Base-by-base conservation (phyloP, 2,329 filamentous ascomycete species). In the Fusarium temperatum region DNA sequence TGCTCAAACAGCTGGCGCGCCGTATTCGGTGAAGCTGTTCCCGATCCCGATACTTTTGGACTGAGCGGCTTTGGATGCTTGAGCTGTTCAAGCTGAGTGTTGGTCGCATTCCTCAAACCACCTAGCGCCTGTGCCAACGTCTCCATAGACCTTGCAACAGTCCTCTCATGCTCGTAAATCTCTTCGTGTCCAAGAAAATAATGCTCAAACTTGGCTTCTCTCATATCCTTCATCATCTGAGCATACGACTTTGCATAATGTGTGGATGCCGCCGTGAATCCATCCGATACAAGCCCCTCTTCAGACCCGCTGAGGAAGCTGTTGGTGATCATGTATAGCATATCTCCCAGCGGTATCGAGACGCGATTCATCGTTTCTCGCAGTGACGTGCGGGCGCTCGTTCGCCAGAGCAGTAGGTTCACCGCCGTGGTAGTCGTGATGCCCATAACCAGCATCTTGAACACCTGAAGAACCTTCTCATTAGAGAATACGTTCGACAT, bases 141-240 rank as follows among this genome's bases (percentile, higher is more conserved):
- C 80, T 97, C 94, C 80, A 98, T 90, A 73, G 94, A 96, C 77
- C 94, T 92, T 42, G 95, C 93, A 7, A 98, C 88, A 24, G 89
- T 90, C 71, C 92, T 91, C 77, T 98, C 94, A 6, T 96, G 87
- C 38, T 89, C 87, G 80, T 97, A 97, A 65, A 96, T 89, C 55
- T 88, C 89, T 80, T 98, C 95, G 4, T 90, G 91, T 1, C 96
- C 96, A 6, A 94, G 82, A 1, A 95, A 85, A 75, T 94, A 98
- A 78, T 98, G 93, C 81, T 98, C 96, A 67, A 94, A 92, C 79
- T 96, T 97, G 15, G 95, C 93, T 81, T 98, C 96, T 69, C 90
- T 89, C 24, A 98, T 85, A 66, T 94, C 92, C 80, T 92, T 94
- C 60, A 93, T 90, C 81, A 98, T 90, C 28, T 90, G 87, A 9